Conservation (phyloP, 768 basidiomycete genomes). For the Mycena olivaceomarginata region DNA sequence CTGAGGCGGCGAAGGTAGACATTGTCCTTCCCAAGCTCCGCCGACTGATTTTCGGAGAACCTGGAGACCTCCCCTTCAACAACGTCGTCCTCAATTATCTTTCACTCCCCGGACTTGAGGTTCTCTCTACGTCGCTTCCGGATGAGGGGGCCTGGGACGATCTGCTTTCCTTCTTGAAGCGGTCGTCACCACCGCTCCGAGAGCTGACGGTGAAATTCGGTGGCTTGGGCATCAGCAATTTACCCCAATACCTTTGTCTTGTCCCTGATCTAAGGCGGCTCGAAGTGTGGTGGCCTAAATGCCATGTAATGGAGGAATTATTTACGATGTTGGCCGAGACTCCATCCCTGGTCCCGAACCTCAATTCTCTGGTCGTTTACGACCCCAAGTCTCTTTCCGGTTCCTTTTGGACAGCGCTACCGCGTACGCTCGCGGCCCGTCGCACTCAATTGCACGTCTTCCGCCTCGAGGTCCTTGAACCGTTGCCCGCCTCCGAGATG, state of each 20-base stretch:
- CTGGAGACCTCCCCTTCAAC: too few species aligned
- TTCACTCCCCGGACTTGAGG: neutral
- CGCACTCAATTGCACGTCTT: too few species aligned
- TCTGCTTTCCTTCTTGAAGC: neutral
- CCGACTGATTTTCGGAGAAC: neutral
- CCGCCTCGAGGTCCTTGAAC: too few species aligned
- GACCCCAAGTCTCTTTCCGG: too few species aligned
- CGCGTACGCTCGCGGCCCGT: neutral
- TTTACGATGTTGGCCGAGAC: neutral
- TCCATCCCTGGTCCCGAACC: neutral
- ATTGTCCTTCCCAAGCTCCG: neutral
- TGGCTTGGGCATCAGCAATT: too few species aligned
- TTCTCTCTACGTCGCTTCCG: neutral
- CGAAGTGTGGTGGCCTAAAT: neutral
- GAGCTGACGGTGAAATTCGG: too few species aligned
- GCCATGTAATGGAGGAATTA: neutral
- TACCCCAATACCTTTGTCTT: neutral
- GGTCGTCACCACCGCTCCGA: neutral
- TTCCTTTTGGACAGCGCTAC: neutral
- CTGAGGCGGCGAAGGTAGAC: neutral
- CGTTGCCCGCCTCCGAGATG: too few species aligned
- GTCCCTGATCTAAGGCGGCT: neutral
- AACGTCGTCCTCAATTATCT: neutral
- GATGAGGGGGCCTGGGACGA: neutral
- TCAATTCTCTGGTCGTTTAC: neutral